These are phyloP conservation scores for Danielia reshetovae DNA, from an alignment of 805 yeast genomes.

Conservation along the genomic window DNA sequence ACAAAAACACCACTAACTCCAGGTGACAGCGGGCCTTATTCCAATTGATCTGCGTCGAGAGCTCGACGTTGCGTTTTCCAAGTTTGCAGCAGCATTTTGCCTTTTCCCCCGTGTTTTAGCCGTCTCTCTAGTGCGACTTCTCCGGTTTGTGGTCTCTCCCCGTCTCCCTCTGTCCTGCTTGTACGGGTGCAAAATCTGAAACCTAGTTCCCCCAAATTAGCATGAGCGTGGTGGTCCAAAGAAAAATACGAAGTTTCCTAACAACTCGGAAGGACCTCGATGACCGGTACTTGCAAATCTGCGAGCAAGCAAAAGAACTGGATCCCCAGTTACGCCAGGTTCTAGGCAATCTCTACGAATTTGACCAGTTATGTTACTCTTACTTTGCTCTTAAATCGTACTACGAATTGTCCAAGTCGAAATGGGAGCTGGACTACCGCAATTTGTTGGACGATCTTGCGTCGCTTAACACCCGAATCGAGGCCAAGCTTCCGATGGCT, in stretches of 20 bases:
- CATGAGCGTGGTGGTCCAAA: slow-evolving; percentile 12
- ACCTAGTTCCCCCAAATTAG: not conserved
- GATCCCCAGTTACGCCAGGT: slow-evolving; percentile 2
- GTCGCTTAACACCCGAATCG: slow-evolving; percentile 14
- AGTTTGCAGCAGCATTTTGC: too few species aligned
- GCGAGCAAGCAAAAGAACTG: not conserved
- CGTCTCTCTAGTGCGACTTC: too few species aligned
- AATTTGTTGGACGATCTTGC: slow-evolving; percentile 16
- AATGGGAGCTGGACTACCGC: slow-evolving; percentile 12
- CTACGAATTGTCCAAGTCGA: slow-evolving; percentile 18
- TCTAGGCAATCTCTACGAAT: slow-evolving; percentile 19
- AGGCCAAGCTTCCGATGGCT: slow-evolving; percentile 21
- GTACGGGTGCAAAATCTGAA: slow-evolving; percentile 1
- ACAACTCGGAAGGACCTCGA: slow-evolving; percentile 6
- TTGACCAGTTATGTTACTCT: slow-evolving; percentile 26
- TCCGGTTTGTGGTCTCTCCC: not conserved
- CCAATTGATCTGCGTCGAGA: too few species aligned
- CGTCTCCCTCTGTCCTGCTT: slow-evolving; percentile 1
- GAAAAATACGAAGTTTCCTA: slow-evolving; percentile 10
- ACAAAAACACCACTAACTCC: too few species aligned
- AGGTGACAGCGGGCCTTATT: too few species aligned
- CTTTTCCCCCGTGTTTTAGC: too few species aligned
- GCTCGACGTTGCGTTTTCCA: too few species aligned
- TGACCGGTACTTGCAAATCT: slow-evolving; percentile 5
- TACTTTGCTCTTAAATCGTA: slow-evolving; percentile 23